Conservation (phyloP, 768 basidiomycete species). For the Cyathus striatus region DNA sequence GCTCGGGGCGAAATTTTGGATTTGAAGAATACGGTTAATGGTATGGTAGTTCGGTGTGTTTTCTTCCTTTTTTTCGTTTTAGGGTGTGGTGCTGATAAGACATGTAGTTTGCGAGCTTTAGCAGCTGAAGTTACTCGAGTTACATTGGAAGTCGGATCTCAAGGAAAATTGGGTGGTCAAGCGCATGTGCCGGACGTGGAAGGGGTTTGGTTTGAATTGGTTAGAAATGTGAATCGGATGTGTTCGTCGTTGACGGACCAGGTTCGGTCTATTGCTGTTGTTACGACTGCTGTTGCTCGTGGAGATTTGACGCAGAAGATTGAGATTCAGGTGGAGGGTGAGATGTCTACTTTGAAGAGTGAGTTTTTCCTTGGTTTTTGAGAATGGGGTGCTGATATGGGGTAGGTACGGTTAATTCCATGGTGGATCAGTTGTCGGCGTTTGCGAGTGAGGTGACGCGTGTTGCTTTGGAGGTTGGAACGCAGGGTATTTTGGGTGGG, state of each 20-base stretch:
- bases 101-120: constrained; percentile 50
- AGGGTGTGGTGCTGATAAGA: constrained; percentile 17
- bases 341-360: constrained; percentile 79
- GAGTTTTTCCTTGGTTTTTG: constrained; percentile 1
- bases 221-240: constrained; percentile 77
- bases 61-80: background rate
- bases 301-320: constrained; percentile 93
- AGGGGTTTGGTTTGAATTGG: constrained; percentile 87
- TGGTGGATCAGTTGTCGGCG: constrained; percentile 87
- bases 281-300: constrained; percentile 85
- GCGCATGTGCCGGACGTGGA: constrained; percentile 86
- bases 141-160: constrained; percentile 80
- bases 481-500: constrained; percentile 86
- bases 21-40: constrained; percentile 62
- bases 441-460: constrained; percentile 82
- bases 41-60: constrained; percentile 46
- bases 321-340: constrained; percentile 81
- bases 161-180: constrained; percentile 87
- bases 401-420: constrained; percentile 77
- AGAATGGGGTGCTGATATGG: background rate
- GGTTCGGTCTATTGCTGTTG: constrained; percentile 79
- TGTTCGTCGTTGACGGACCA: constrained; percentile 75
- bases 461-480: constrained; percentile 86
- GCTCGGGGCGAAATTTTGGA: constrained; percentile 87
- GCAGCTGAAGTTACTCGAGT: constrained; percentile 83